Evolutionary conservation across 345 rosid species (phyloP).

Genomic region (Cardamine occulta): DNA sequence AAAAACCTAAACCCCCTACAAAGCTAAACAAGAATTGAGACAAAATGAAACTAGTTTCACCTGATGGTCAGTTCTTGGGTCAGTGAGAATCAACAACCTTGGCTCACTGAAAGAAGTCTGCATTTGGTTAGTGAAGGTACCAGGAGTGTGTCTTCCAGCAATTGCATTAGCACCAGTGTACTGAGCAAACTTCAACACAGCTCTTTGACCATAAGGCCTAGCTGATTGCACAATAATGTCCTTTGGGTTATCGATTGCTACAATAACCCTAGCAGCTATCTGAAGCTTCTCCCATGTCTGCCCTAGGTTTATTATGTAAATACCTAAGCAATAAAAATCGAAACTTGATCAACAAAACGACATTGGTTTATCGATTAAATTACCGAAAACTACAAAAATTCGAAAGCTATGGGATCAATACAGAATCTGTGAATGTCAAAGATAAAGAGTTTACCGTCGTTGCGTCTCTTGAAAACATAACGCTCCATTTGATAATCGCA

Average conservation of each 20-base stretch:
- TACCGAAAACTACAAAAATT: background rate
- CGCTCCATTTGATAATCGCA: conserved; percentile 86
- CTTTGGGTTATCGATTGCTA: conserved; percentile 72
- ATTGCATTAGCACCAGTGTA: conserved; percentile 80
- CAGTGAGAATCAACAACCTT: conserved; percentile 81
- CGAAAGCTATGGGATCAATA: background rate
- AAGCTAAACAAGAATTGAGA: background rate
- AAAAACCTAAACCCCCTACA: background rate
- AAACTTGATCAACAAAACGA: too few relatives aligned
- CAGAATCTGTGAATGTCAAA: background rate
- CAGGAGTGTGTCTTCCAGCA: conserved; percentile 96
- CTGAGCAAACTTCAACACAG: conserved; percentile 85
- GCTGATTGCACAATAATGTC: conserved; percentile 93
- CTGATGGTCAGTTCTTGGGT: conserved; percentile 95
- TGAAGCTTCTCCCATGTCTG: conserved; percentile 84
- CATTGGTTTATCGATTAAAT: too few relatives aligned
- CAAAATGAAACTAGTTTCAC: conserved; percentile 34
- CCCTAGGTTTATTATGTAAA: conserved; percentile 76
- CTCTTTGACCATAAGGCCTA: conserved; percentile 92
- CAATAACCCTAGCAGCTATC: conserved; percentile 84
- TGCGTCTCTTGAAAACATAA: conserved; percentile 77
- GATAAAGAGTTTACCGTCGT: conserved; percentile 56
- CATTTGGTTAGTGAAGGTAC: conserved; percentile 88
- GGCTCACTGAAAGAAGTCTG: conserved; percentile 90
- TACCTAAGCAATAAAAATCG: conserved; percentile 48